Evolutionary conservation across 2,329 filamentous ascomycete genomes (phyloP), one percentile per base, ranked within the genome.

Genomic region (Nemania diffusa): DNA sequence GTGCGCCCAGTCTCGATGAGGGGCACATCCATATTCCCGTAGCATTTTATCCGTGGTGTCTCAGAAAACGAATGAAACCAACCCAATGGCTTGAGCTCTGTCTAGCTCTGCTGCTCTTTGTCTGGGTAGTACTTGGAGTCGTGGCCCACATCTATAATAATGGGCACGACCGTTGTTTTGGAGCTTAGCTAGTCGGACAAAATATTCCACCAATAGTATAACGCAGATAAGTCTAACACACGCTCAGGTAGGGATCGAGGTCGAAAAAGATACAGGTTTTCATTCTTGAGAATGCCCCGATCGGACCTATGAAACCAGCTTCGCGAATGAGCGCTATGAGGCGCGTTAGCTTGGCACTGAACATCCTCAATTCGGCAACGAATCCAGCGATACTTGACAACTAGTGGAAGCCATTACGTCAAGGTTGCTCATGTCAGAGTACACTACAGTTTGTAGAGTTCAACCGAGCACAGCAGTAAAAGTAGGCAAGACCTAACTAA

Each of bases 151-250:
- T 37, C 44, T 42, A 34, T 11, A 37, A 57, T 60, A 56, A 57
- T 29, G 40, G 46, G 57, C n/a, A 59, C 46, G 71, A 59, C 52
- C 24, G 59, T 60, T 24, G 4, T 60, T 57, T 50, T 51, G 9
- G 22, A 61, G 70, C 75, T 72, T 73, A 72, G 62, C 57, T 46
- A 27, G 29, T 55, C 27, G 52, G 69, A 73, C 73, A 76, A 74
- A 76, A 75, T 78, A 74, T 78, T 76, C 79, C 79, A 78, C 79
- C 74, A 81, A 75, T 79, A 65, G 77, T 64, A 70, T 57, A 68
- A 32, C 64, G 29, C 15, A 50, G 32, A 22, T n/a, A 50, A 29
- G 15, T 29, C 20, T 37, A 40, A 42, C 15, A 15, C n/a, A 13
- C 27, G 11, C n/a, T 22, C 22, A 29, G 15, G 24, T 44, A 17